Conservation (phyloP, 2,329 filamentous ascomycete genomes). For the Coleophoma eucalyptorum region DNA sequence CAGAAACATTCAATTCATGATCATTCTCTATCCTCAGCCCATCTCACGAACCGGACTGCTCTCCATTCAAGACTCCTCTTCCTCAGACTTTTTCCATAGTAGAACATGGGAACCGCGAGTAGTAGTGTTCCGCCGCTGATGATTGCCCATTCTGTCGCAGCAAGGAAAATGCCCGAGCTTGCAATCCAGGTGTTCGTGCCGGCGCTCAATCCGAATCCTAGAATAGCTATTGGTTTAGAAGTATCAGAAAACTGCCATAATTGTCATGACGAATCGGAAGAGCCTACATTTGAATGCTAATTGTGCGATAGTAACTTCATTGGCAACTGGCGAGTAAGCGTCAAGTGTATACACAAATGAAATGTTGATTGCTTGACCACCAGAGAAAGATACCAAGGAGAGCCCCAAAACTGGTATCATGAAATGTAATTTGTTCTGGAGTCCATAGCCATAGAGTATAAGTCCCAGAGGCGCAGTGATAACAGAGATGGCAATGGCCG, state of each 20-base stretch:
- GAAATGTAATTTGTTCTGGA: constrained; percentile 13
- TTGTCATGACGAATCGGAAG: background rate
- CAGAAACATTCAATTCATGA: no score
- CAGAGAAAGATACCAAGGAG: constrained; percentile 8
- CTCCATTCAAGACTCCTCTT: constrained; percentile 10
- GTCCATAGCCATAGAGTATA: constrained; percentile 32
- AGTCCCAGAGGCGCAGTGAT: constrained; percentile 26
- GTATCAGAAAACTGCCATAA: no score
- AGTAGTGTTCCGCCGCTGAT: constrained; percentile 5
- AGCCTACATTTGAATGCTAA: constrained; percentile 12
- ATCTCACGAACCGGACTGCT: constrained; percentile 4
- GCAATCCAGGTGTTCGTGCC: constrained; percentile 11
- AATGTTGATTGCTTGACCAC: constrained; percentile 14
- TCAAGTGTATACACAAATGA: constrained; percentile 17
- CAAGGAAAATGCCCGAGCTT: constrained; percentile 3
- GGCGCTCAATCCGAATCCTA: constrained; percentile 10
- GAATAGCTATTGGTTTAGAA: constrained; percentile 1
- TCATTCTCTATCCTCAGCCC: background rate
- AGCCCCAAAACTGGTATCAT: constrained; percentile 13
- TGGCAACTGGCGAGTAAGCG: constrained; percentile 11
- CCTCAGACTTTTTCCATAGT: constrained; percentile 7
- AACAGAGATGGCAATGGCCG: constrained; percentile 24
- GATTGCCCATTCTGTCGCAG: constrained; percentile 7
- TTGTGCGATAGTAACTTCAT: constrained; percentile 12
- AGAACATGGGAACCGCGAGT: constrained; percentile 11